A percentile compares a stretch with the other conserved stretches of the same genome.
Evolutionary conservation across 805 yeast species (phyloP).

Genomic region (Hanseniaspora occidentalis): DNA sequence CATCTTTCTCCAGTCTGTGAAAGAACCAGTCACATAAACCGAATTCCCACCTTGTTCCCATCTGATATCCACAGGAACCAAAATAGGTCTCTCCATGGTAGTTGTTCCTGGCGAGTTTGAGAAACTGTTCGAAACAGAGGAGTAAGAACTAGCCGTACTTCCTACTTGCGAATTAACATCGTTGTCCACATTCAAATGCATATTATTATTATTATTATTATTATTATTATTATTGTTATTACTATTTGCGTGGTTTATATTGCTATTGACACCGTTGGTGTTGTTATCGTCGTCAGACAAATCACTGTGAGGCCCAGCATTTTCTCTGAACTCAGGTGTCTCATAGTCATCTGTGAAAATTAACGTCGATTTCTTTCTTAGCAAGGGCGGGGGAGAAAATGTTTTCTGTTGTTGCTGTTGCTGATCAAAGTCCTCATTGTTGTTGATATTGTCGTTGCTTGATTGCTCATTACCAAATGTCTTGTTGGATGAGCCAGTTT

Average conservation of each 20-base stretch:
- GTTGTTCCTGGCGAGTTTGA: not conserved
- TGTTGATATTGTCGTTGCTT: not conserved
- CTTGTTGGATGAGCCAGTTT: no score
- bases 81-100: slow-evolving; percentile 1
- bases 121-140: slow-evolving; percentile 5
- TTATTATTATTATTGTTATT: slow-evolving; percentile 18
- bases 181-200: not conserved
- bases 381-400: slow-evolving; percentile 14
- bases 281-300: not conserved
- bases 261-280: slow-evolving; percentile 14
- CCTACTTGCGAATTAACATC: not conserved
- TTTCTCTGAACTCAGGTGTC: slow-evolving; percentile 30
- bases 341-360: slow-evolving; percentile 60
- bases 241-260: slow-evolving; percentile 12
- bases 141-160: not conserved
- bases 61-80: slow-evolving; percentile 51
- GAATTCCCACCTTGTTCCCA: slow-evolving; percentile 97
- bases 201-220: not conserved
- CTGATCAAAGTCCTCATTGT: not conserved
- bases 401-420: not conserved
- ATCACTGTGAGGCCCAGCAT: slow-evolving; percentile 14
- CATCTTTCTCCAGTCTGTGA: slow-evolving; percentile 98
- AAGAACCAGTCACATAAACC: slow-evolving; percentile 93
- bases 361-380: slow-evolving; percentile 56
- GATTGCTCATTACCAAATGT: no score